phyloP scores from a whole-genome alignment of 2,329 filamentous ascomycete genomes.

The Calonectria pseudoreteaudii region DNA sequence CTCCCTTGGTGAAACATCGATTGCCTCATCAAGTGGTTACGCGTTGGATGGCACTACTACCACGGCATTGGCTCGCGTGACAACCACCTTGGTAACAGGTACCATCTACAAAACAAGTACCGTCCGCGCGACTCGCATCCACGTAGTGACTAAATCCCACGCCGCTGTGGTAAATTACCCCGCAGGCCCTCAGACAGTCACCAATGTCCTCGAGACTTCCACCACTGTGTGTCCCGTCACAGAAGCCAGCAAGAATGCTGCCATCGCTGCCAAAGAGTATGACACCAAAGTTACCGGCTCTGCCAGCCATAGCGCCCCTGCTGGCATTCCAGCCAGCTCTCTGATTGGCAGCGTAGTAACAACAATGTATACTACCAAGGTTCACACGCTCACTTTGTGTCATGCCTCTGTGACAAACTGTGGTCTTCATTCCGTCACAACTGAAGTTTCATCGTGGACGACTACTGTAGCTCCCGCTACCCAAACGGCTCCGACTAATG shows the following conservation, averaged over 20 bases:
- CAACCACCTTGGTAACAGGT: not conserved
- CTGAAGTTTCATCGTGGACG: conserved; percentile 43
- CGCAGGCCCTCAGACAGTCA: conserved; percentile 49
- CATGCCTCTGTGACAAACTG: conserved; percentile 64
- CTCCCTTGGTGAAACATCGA: not conserved
- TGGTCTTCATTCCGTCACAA: conserved; percentile 48
- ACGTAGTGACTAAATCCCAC: conserved; percentile 68
- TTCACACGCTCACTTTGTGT: conserved; percentile 67
- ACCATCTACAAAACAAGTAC: conserved; percentile 45
- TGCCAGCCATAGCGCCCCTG: conserved; percentile 13
- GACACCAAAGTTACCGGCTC: not conserved
- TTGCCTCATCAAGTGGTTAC: not conserved
- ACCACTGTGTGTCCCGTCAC: conserved; percentile 58
- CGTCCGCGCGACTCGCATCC: conserved; percentile 56
- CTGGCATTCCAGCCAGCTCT: conserved; percentile 13
- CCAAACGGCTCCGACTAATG: conserved; percentile 29
- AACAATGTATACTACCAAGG: conserved; percentile 65
- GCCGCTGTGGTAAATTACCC: conserved; percentile 55
- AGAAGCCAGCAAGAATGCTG: conserved; percentile 22
- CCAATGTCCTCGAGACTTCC: conserved; percentile 55
- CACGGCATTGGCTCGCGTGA: not conserved
- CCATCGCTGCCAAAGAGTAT: not conserved
- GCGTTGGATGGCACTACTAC: not conserved
- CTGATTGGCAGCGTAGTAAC: conserved; percentile 38
- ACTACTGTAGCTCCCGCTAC: conserved; percentile 33